Percentiles rank a stretch among this genome's conserved stretches.
These are phyloP conservation scores for Talaromyces sp. DNA, from an alignment of 2,329 filamentous ascomycete genomes.

Conservation along the genomic window DNA sequence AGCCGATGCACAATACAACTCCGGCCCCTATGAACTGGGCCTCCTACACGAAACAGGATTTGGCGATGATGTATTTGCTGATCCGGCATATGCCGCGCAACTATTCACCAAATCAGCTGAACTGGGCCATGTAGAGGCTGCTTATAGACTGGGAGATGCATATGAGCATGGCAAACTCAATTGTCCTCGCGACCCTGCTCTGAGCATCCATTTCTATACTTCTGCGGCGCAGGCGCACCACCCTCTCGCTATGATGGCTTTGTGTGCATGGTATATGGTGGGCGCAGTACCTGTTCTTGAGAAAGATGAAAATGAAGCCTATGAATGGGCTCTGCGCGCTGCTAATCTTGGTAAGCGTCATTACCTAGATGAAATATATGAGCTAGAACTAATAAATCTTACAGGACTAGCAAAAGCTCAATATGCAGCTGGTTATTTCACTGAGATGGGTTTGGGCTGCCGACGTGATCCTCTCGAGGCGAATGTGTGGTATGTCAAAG, in stretches of 20 bases:
- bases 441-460: constrained; percentile 97
- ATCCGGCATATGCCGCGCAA: constrained; percentile 87
- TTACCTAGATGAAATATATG: too few species aligned
- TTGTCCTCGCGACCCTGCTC: constrained; percentile 85
- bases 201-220: constrained; percentile 98
- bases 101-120: constrained; percentile 94
- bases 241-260: constrained; percentile 90
- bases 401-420: constrained; percentile 67
- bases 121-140: constrained; percentile 83
- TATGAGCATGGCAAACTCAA: constrained; percentile 89
- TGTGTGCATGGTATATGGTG: constrained; percentile 98
- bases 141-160: constrained; percentile 87
- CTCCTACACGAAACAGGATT: constrained; percentile 89
- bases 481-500: constrained; percentile 97
- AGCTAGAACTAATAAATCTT: too few species aligned
- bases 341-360: constrained; percentile 74
- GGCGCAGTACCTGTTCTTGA: constrained; percentile 89
- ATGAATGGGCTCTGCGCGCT: constrained; percentile 89
- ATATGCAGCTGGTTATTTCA: constrained; percentile 95
- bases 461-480: constrained; percentile 92
- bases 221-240: constrained; percentile 84
- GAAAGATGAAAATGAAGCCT: constrained; percentile 94
- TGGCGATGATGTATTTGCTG: constrained; percentile 90
- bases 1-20: constrained; percentile 88
- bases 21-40: constrained; percentile 87